Conservation (phyloP, 306 rosid genomes). For the Prunus kanzakura region DNA sequence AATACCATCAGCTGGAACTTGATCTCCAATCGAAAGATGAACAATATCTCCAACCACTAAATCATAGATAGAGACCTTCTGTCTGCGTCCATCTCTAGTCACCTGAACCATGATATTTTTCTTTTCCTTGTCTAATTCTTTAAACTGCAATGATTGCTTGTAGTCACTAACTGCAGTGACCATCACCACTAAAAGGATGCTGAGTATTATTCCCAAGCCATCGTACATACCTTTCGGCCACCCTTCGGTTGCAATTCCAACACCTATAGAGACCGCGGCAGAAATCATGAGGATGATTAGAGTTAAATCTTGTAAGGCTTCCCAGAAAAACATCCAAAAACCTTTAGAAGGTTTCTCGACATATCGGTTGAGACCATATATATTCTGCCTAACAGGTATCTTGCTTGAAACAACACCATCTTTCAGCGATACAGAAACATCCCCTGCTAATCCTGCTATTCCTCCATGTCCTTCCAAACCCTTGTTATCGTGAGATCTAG, state of each 20-base stretch:
- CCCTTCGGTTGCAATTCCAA: constrained; percentile 83
- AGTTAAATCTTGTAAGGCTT: constrained; percentile 86
- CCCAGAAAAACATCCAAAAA: constrained; percentile 89
- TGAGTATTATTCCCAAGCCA: constrained; percentile 80
- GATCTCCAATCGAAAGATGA: constrained; percentile 72
- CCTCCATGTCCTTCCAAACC: constrained; percentile 47
- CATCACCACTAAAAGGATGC: constrained; percentile 62
- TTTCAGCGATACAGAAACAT: constrained; percentile 41
- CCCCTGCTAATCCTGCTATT: constrained; percentile 57
- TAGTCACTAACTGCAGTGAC: constrained; percentile 87
- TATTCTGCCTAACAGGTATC: constrained; percentile 44
- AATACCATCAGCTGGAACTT: constrained; percentile 86
- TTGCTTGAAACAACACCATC: constrained; percentile 48
- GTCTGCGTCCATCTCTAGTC: constrained; percentile 64
- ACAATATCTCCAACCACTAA: constrained; percentile 83
- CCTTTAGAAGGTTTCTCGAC: constrained; percentile 70
- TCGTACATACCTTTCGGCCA: constrained; percentile 84
- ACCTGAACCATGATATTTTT: constrained; percentile 74
- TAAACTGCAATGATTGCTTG: constrained; percentile 78
- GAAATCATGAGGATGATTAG: constrained; percentile 65
- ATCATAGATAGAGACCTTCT: constrained; percentile 70
- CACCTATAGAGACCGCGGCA: constrained; percentile 58
- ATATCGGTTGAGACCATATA: constrained; percentile 50
- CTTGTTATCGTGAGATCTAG: constrained; percentile 54
- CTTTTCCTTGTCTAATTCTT: constrained; percentile 81